Conservation (phyloP, 1,284 basidiomycete genomes). For the Trametes versicolor region DNA sequence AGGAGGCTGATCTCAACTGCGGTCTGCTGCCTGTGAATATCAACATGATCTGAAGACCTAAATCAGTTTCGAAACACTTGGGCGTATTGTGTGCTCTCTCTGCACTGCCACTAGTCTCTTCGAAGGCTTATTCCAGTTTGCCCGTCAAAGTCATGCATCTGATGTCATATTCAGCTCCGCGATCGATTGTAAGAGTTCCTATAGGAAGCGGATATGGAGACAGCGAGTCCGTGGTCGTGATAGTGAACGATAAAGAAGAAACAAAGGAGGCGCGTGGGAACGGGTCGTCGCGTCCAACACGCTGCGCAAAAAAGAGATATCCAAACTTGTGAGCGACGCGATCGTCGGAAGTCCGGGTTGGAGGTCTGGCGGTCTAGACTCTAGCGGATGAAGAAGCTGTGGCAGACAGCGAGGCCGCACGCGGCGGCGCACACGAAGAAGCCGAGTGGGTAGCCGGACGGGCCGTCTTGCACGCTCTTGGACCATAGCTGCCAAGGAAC, state of each 20-base stretch:
- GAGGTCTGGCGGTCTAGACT: neutral
- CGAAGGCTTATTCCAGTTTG: too few species aligned
- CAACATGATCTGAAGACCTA: too few species aligned
- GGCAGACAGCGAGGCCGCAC: conserved; percentile 69
- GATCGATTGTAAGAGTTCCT: neutral
- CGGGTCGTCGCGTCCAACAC: neutral
- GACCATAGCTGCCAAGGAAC: conserved; percentile 72
- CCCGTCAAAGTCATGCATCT: too few species aligned
- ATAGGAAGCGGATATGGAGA: conserved; percentile 9
- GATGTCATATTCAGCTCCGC: neutral
- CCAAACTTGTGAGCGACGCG: neutral
- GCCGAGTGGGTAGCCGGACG: conserved; percentile 76
- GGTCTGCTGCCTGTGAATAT: too few species aligned
- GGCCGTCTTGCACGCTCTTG: conserved; percentile 70
- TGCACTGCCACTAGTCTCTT: too few species aligned
- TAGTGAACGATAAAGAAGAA: conserved; percentile 10
- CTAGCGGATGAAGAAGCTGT: conserved; percentile 80
- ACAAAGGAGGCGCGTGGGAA: neutral
- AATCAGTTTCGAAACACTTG: too few species aligned
- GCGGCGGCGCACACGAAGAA: conserved; percentile 72
- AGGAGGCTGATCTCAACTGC: neutral
- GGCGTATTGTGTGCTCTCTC: too few species aligned
- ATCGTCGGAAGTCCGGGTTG: neutral
- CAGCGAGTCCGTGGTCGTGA: conserved; percentile 1
- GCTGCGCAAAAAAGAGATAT: too few species aligned